These are phyloP conservation scores for Martiniozyma abietophila DNA, from an alignment of 805 yeast species.

Conservation along the genomic window DNA sequence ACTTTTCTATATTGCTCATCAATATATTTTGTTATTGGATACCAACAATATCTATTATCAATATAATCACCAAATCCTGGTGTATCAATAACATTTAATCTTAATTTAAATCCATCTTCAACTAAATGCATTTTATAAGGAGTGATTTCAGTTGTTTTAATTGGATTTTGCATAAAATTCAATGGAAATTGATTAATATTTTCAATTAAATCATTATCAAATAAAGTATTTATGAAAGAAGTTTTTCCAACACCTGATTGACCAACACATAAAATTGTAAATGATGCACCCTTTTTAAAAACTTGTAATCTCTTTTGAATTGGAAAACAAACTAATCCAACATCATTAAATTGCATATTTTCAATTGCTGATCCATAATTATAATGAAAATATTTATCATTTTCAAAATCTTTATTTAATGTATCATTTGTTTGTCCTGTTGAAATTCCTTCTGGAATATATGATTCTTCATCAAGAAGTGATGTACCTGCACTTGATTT, in stretches of 20 bases:
- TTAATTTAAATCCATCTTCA: slow-evolving; percentile 51
- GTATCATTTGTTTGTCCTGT: slow-evolving; percentile 1
- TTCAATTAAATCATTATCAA: slow-evolving; percentile 39
- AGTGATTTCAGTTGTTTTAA: slow-evolving; percentile 25
- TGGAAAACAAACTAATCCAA: slow-evolving; percentile 25
- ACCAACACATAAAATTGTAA: slow-evolving; percentile 80
- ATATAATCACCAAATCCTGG: slow-evolving; percentile 70
- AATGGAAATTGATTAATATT: slow-evolving; percentile 15
- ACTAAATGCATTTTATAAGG: slow-evolving; percentile 40
- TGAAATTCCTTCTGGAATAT: background rate
- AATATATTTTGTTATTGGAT: slow-evolving; percentile 58
- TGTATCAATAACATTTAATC: slow-evolving; percentile 57
- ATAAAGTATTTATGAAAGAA: slow-evolving; percentile 72
- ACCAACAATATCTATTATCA: slow-evolving; percentile 60
- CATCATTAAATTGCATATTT: slow-evolving; percentile 18
- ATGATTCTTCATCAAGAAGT: background rate
- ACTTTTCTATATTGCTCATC: slow-evolving; percentile 67
- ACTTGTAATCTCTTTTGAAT: slow-evolving; percentile 23
- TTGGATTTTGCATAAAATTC: slow-evolving; percentile 17
- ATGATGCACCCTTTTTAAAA: slow-evolving; percentile 55
- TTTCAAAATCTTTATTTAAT: slow-evolving; percentile 7
- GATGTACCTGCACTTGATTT: background rate
- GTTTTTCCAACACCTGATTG: slow-evolving; percentile 81
- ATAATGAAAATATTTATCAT: slow-evolving; percentile 17
- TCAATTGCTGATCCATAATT: slow-evolving; percentile 22